Evolutionary conservation across 2,329 filamentous ascomycete species (phyloP).

Genomic region (Pezizomycotina sp.): DNA sequence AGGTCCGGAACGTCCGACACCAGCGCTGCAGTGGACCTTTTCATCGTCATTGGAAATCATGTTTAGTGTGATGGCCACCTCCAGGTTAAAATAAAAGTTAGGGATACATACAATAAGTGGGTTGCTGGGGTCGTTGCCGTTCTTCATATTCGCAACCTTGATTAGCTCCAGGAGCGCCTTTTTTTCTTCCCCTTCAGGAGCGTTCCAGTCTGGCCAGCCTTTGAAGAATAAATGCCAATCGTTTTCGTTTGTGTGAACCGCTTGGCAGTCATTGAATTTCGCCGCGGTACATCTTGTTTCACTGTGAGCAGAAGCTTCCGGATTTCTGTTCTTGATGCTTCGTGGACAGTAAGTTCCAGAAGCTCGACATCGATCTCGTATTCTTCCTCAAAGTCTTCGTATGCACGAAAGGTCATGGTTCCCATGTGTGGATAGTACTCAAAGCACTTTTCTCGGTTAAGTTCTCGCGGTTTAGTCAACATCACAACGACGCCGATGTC

Average conservation of each 20-base stretch:
- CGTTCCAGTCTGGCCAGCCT: conserved; percentile 26
- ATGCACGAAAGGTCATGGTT: conserved; percentile 41
- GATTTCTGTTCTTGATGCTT: conserved; percentile 46
- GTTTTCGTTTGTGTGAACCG: conserved; percentile 22
- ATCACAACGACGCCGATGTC: conserved; percentile 76
- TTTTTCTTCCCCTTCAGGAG: conserved; percentile 35
- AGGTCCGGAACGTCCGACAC: conserved; percentile 90
- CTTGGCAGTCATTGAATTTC: conserved; percentile 10
- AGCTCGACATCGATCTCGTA: conserved; percentile 45
- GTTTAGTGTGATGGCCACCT: background rate
- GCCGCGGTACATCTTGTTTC: conserved; percentile 19
- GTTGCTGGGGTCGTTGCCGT: conserved; percentile 37
- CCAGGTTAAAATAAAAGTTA: background rate
- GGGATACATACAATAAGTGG: conserved; percentile 47
- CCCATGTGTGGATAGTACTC: conserved; percentile 64
- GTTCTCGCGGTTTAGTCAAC: conserved; percentile 78
- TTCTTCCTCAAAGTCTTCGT: conserved; percentile 47
- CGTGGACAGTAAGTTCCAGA: conserved; percentile 38
- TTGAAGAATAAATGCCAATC: conserved; percentile 27
- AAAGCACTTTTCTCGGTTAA: conserved; percentile 63
- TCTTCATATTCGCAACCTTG: conserved; percentile 33
- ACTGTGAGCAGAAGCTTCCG: conserved; percentile 51
- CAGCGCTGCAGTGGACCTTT: conserved; percentile 58
- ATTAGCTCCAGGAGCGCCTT: conserved; percentile 37
- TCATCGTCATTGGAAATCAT: too few species aligned